phyloP scores from a whole-genome alignment of 2,329 filamentous ascomycete genomes.

The Trichoderma endophyticum region DNA sequence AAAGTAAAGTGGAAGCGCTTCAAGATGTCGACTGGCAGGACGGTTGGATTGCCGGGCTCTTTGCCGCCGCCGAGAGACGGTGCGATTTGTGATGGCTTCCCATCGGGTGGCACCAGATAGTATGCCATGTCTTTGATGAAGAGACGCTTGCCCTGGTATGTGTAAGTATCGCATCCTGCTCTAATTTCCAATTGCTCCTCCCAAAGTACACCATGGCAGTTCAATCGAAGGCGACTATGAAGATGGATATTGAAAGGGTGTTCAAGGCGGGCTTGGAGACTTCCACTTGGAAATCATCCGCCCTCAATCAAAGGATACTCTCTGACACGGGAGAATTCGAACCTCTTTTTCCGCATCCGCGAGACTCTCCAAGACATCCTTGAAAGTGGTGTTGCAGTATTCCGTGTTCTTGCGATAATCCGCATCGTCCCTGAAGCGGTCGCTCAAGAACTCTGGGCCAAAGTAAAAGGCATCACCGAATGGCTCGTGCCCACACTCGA shows the following conservation, averaged over 20 bases:
- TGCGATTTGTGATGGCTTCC: slow-evolving; percentile 65
- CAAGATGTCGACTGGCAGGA: slow-evolving; percentile 71
- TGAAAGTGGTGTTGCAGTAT: slow-evolving; percentile 67
- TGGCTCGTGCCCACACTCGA: slow-evolving; percentile 88
- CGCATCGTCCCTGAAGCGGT: slow-evolving; percentile 70
- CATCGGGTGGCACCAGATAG: slow-evolving; percentile 77
- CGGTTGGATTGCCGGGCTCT: slow-evolving; percentile 77
- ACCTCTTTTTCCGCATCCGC: slow-evolving; percentile 72
- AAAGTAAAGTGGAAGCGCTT: slow-evolving; percentile 90
- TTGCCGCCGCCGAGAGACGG: slow-evolving; percentile 69
- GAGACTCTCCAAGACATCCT: slow-evolving; percentile 73
- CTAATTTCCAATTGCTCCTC: not conserved
- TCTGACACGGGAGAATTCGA: slow-evolving; percentile 31
- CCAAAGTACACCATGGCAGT: not conserved
- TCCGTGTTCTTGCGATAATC: slow-evolving; percentile 57
- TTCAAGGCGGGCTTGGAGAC: not conserved
- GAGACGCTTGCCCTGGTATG: slow-evolving; percentile 72
- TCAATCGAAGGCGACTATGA: not conserved
- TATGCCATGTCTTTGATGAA: slow-evolving; percentile 99
- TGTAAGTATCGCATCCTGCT: slow-evolving; percentile 25
- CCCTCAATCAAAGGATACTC: not conserved
- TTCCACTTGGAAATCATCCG: not conserved
- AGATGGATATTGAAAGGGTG: not conserved
- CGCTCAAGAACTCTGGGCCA: slow-evolving; percentile 81
- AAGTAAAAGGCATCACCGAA: slow-evolving; percentile 98